Evolutionary conservation across 306 rosid genomes (phyloP).

Genomic region (Begonia fuchsioides): DNA sequence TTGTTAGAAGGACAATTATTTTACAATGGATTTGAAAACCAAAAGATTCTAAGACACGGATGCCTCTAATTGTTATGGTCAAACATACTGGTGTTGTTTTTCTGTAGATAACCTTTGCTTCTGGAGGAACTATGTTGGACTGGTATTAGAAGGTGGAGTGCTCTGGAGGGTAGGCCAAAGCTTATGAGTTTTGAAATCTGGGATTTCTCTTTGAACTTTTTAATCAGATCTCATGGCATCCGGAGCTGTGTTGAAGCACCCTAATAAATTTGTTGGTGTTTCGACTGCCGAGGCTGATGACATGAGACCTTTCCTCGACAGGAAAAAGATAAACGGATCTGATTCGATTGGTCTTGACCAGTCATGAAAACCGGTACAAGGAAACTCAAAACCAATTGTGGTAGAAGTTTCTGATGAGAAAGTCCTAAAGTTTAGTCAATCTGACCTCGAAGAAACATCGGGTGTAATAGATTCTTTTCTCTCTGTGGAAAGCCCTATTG

Average conservation of each 20-base stretch:
- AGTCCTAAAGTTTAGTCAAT: conserved; percentile 18
- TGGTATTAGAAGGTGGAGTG: neutral
- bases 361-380: conserved; percentile 22
- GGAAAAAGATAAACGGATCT: conserved; percentile 19
- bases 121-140: conserved; percentile 1
- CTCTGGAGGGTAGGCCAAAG: neutral
- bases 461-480: conserved; percentile 23
- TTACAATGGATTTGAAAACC: too few relatives aligned
- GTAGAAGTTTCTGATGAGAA: conserved; percentile 8
- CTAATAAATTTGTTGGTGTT: neutral
- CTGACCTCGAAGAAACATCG: conserved; percentile 24
- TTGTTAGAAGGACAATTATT: too few relatives aligned
- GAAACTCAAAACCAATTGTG: conserved; percentile 19
- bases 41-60: too few relatives aligned
- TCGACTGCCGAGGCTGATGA: neutral
- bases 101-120: neutral
- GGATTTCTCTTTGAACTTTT: conserved; percentile 2
- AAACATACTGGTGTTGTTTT: neutral
- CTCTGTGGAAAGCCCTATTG: conserved; percentile 37
- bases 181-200: neutral
- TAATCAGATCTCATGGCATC: conserved; percentile 7
- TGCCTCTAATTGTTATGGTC: neutral
- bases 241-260: conserved; percentile 3
- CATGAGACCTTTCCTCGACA: conserved; percentile 2
- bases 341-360: conserved; percentile 24